Conservation (phyloP, 768 basidiomycete species). For the Amanita rubescens region DNA sequence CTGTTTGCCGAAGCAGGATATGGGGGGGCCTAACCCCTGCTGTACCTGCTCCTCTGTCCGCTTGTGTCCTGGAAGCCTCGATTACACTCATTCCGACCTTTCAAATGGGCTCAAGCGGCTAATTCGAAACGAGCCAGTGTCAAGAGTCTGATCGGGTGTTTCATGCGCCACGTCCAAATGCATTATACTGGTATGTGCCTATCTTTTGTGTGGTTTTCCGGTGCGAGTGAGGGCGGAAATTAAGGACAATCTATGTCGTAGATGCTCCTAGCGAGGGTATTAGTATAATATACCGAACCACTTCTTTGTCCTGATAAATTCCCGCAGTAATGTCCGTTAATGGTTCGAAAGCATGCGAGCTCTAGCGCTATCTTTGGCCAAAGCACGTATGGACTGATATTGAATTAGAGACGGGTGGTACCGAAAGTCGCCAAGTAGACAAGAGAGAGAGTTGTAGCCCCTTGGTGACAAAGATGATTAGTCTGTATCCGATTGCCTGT, state of each 20-base stretch:
- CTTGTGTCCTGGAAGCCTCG: background rate
- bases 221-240: background rate
- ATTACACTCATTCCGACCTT: background rate
- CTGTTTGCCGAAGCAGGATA: background rate
- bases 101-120: background rate
- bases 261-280: background rate
- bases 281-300: background rate
- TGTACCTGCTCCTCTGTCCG: background rate
- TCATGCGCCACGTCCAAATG: background rate
- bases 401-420: background rate
- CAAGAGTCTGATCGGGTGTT: background rate
- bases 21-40: background rate
- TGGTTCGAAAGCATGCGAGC: background rate
- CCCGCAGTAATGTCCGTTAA: conserved; percentile 5
- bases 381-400: background rate
- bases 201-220: background rate
- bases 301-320: background rate
- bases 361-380: background rate
- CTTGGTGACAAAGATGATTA: too few relatives aligned
- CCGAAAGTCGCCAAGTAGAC: background rate
- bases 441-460: too few relatives aligned
- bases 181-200: background rate
- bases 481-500: background rate
- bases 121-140: background rate
- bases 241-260: background rate